Percentiles rank a stretch among this genome's conserved stretches.
Conservation (phyloP, 2,329 filamentous ascomycete genomes). For the Chaetothyriales sp. region DNA sequence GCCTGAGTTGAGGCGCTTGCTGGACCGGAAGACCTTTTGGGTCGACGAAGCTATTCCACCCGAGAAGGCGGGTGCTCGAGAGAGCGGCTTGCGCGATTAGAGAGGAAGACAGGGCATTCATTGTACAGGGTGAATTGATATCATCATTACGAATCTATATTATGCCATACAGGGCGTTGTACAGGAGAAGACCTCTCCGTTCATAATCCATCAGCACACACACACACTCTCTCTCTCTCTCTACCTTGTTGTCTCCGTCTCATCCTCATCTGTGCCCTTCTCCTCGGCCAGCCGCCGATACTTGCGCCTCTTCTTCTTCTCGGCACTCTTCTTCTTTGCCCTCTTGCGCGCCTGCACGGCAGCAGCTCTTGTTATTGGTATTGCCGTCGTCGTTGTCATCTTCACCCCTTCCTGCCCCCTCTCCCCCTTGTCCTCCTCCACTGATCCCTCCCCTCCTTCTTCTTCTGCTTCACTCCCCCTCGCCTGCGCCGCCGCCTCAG, state of each 20-base stretch:
- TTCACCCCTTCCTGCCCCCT: conserved; percentile 39
- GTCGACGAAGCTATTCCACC: conserved; percentile 23
- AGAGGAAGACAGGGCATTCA: background rate
- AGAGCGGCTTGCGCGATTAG: background rate
- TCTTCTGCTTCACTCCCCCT: conserved; percentile 57
- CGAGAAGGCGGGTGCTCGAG: background rate
- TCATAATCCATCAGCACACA: conserved; percentile 5
- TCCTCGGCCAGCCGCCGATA: conserved; percentile 26
- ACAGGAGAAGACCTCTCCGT: background rate
- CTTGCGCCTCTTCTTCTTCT: conserved; percentile 31
- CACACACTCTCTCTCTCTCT: too few relatives aligned
- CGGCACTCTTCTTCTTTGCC: conserved; percentile 29
- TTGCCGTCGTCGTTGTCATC: background rate
- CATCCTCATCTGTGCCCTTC: conserved; percentile 8
- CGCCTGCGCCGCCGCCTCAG: conserved; percentile 57
- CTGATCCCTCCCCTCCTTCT: too few relatives aligned
- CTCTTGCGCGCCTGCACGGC: conserved; percentile 82
- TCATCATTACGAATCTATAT: background rate
- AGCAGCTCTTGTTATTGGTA: conserved; percentile 43
- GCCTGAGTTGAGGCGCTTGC: conserved; percentile 44
- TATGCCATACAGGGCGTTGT: background rate
- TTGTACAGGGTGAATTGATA: background rate
- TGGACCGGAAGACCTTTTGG: conserved; percentile 45
- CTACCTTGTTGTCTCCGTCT: conserved; percentile 7
- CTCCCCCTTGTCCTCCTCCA: conserved; percentile 23